Evolutionary conservation across 164 flowering plant species (phyloP).

Genomic region (Platanus orientalis): DNA sequence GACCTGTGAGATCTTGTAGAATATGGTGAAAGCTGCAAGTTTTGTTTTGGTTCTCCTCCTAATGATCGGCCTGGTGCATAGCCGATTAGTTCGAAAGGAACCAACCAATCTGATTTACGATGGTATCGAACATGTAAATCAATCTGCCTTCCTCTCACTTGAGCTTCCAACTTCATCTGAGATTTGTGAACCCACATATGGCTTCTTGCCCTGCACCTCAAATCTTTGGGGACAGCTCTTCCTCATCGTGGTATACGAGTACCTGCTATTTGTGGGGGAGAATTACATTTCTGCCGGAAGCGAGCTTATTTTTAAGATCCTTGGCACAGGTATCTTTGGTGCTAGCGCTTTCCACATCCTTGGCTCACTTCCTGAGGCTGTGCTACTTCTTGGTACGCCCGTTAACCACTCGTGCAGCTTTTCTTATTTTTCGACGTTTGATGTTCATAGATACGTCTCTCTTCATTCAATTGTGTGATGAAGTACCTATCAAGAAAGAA

Average conservation of each 20-base stretch:
- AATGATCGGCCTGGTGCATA: not conserved
- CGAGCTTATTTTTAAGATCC: conserved; percentile 31
- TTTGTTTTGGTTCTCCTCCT: not conserved
- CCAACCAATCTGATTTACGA: conserved; percentile 1
- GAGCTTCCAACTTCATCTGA: not conserved
- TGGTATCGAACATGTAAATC: not conserved
- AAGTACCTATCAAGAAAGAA: too few species aligned
- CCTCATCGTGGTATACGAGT: conserved; percentile 38
- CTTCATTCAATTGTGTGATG: not conserved
- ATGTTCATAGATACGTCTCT: not conserved
- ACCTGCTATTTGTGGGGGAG: conserved; percentile 28
- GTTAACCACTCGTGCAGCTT: not conserved
- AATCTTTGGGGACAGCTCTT: conserved; percentile 40
- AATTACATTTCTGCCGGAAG: conserved; percentile 36
- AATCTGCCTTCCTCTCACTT: too few species aligned
- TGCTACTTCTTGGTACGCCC: conserved; percentile 20
- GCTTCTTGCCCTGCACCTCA: conserved; percentile 49
- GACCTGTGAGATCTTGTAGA: too few species aligned
- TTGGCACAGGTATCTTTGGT: conserved; percentile 51
- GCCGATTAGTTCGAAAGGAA: not conserved
- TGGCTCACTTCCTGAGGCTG: conserved; percentile 27
- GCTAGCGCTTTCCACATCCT: conserved; percentile 43
- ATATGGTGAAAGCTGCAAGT: not conserved
- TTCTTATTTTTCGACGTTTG: not conserved
- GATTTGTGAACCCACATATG: conserved; percentile 34